Evolutionary conservation across 192 early-diverging fungal genomes (phyloP), one percentile per base, ranked within the genome.

Genomic region (Linnemannia exigua): DNA sequence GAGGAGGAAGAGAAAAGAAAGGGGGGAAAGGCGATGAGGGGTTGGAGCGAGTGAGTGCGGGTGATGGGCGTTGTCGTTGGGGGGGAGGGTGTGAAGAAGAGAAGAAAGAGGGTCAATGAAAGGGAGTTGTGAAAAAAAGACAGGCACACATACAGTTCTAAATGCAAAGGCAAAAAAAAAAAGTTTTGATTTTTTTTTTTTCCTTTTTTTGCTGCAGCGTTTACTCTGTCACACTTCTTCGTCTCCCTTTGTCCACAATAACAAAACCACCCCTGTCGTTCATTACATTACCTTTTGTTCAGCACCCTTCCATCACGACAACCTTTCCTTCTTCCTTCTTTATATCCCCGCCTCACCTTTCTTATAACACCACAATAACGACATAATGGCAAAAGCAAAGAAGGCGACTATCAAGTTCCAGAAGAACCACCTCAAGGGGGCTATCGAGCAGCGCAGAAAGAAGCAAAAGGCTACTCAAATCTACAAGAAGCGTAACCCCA

Each of bases 321-420:
- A 22, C 19, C 70, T 47, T 28, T n/a, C 46, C 14, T 22, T 50
- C 46, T n/a, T n/a, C 37, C 46, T 76, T 22, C 35, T 35, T n/a
- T 44, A 36, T 61, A 46, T 47, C 54, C 61, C 31, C 44, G 12
- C 5, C 20, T 41, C n/a, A 19, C 33, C 14, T 37, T 74, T 33
- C 77, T 11, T 63, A 31, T n/a, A 41, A n/a, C 16, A 52, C 67
- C 63, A 50, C 17, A 33, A 44, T 17, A 17, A 70, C 54, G 75
- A 63, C 76, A 74, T 37, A 47, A 93, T 93, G 91, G 90, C 88
- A 72, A 92, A 93, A 79, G 87, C 83, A 66, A 93, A 88, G 81
- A 97, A 97, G 87, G 79, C 91, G 19, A 96, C 94, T 12, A 94
- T 92, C 78, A 95, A 95, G 90, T 97, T 94, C 82, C 91, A 94